Evolutionary conservation across 371 early-diverging fungal species (phyloP), one percentile per base, ranked within the genome.

Genomic region (Mucor indicus): DNA sequence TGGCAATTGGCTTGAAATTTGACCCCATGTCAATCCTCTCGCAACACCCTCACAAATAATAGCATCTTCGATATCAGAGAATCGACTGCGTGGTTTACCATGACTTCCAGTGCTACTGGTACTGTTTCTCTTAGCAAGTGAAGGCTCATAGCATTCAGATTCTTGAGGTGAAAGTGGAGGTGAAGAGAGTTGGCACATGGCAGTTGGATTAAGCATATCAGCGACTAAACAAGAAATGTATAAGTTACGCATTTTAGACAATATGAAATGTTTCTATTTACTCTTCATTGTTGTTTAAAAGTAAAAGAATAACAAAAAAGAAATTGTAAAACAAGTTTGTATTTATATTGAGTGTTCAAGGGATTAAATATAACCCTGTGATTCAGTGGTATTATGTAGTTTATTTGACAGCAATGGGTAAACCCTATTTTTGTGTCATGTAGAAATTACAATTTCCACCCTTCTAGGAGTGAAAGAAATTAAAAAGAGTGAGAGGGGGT

Each of bases 31-130:
- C 27, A 75, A 47, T 15, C 72, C 72, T 53, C 60, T 63, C 15
- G 69, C 69, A 11, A 75, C 75, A 38, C 75, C 75, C 39, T 75
- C 65, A 38, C 75, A 71, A 19, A 75, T 75, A 24, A 75, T 68
- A 2, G 69, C 55, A 45, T 75, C 75, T 49, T 75, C 75, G 3
- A 62, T 31, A 22, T 68, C 60, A 4, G 75, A 75, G 36, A 75
- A 75, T 35, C 75, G 64, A 48, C 75, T 75, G 21, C 75, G 69
- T 35, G 75, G 69, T 38, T 75, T 75, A 16, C 68, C 67, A 19
- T 32, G 55, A 47, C 50, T 33, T 9, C 33, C 17, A 29, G 22
- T 42, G 17, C 15, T 57, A 33, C 32, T 40, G 19, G 25, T 31
- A 39, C 19, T 27, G 20, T 17, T 31, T 27, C 36, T 48, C 16